Evolutionary conservation across 2,329 filamentous ascomycete genomes (phyloP).

Genomic region (Metarhizium guizhouense): DNA sequence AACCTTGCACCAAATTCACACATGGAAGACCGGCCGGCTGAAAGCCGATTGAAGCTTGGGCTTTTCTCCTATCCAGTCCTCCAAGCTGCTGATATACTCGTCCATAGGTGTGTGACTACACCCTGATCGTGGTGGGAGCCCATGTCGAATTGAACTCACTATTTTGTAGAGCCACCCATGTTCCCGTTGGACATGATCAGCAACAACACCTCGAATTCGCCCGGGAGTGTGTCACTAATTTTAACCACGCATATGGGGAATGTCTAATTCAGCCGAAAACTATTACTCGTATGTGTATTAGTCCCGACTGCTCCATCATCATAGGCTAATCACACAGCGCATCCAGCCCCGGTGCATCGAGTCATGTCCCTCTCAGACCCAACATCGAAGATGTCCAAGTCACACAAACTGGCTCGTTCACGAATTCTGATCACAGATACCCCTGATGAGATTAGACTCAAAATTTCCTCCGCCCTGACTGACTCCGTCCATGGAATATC

Average conservation of each 20-base stretch:
- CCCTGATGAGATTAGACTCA: slow-evolving; percentile 52
- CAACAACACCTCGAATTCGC: slow-evolving; percentile 90
- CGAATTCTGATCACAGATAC: slow-evolving; percentile 76
- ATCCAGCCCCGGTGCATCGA: slow-evolving; percentile 65
- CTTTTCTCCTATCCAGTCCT: slow-evolving; percentile 94
- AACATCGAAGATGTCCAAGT: slow-evolving; percentile 88
- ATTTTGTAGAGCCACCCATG: slow-evolving; percentile 65
- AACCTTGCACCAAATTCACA: slow-evolving; percentile 50
- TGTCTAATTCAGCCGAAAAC: slow-evolving; percentile 58
- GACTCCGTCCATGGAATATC: slow-evolving; percentile 59
- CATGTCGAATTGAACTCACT: slow-evolving; percentile 1
- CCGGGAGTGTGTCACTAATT: slow-evolving; percentile 74
- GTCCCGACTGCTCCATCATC: background rate
- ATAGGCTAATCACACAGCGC: background rate
- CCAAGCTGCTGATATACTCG: slow-evolving; percentile 86
- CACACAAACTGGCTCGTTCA: slow-evolving; percentile 59
- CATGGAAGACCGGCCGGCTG: slow-evolving; percentile 48
- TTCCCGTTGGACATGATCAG: slow-evolving; percentile 96
- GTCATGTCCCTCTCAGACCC: slow-evolving; percentile 86
- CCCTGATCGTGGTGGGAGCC: background rate
- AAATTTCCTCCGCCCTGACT: slow-evolving; percentile 67
- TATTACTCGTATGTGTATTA: slow-evolving; percentile 51
- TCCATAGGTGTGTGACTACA: slow-evolving; percentile 53
- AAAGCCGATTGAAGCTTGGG: slow-evolving; percentile 65
- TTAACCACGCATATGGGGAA: slow-evolving; percentile 68